Conservation (phyloP, 768 basidiomycete genomes). For the Tulasnella sp. region DNA sequence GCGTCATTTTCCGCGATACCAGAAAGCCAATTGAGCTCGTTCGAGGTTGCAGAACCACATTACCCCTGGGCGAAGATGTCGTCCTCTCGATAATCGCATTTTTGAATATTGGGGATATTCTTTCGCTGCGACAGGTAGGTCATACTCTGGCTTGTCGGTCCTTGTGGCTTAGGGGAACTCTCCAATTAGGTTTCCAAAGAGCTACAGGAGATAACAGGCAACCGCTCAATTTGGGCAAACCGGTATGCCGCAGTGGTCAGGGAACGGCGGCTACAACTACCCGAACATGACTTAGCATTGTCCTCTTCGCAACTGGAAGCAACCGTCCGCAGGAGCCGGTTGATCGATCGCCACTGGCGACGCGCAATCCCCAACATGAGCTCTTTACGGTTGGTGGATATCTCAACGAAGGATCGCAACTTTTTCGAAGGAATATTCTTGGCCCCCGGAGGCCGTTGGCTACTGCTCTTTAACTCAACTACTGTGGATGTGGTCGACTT, state of each 20-base stretch:
- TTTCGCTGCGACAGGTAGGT: not conserved
- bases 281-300: not conserved
- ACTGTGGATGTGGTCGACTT: not conserved
- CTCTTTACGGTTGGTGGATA: not conserved
- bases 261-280: not conserved
- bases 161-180: not conserved
- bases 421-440: not conserved
- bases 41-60: not conserved
- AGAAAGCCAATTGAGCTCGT: not conserved
- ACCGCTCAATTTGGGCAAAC: not conserved
- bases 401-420: not conserved
- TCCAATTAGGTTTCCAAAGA: not conserved
- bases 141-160: not conserved
- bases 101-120: slow-evolving; percentile 10
- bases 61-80: slow-evolving; percentile 1
- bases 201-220: not conserved
- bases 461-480: not conserved
- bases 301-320: not conserved
- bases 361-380: not conserved
- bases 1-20: not conserved
- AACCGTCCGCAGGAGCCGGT: not conserved
- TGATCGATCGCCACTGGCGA: slow-evolving; percentile 1
- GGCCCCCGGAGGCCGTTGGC: slow-evolving; percentile 3
- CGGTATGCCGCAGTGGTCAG: not conserved
- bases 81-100: not conserved